A percentile compares a stretch with the other conserved stretches of the same genome.
Evolutionary conservation across 2,329 filamentous ascomycete genomes (phyloP).

Genomic region (Fusarium compactum): DNA sequence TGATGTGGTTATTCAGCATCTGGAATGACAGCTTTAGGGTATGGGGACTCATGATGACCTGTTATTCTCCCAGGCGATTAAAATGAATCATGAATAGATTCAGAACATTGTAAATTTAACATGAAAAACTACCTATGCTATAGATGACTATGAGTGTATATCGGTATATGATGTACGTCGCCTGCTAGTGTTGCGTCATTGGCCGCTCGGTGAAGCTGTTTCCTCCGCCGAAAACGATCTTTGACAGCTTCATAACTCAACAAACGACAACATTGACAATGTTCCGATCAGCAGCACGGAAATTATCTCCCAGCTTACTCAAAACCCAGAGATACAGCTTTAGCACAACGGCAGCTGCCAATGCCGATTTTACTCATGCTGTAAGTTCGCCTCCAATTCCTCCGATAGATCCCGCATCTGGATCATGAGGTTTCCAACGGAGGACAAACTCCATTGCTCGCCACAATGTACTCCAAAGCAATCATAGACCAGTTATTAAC

Average conservation of each 20-base stretch:
- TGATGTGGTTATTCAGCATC: not conserved
- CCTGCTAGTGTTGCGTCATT: constrained; percentile 12
- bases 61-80: not conserved
- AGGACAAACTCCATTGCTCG: not conserved
- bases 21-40: not conserved
- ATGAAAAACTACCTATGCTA: too few relatives aligned
- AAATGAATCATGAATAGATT: not conserved
- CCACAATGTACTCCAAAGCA: not conserved
- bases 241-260: constrained; percentile 3
- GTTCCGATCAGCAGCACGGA: constrained; percentile 21
- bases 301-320: not conserved
- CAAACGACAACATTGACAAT: constrained; percentile 29
- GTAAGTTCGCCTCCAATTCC: constrained; percentile 48
- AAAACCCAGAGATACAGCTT: constrained; percentile 47
- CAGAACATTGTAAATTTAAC: not conserved
- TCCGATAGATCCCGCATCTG: constrained; percentile 10
- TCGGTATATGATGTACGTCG: not conserved
- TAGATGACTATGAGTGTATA: accelerated
- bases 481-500: not conserved
- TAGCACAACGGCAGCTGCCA: constrained; percentile 50
- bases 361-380: constrained; percentile 61
- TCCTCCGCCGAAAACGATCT: constrained; percentile 11
- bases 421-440: constrained; percentile 11
- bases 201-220: constrained; percentile 8
- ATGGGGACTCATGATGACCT: not conserved